A percentile compares a stretch with the other conserved stretches of the same genome.
Evolutionary conservation across 2,329 filamentous ascomycete genomes (phyloP).

Genomic region (Calonectria ilicicola): DNA sequence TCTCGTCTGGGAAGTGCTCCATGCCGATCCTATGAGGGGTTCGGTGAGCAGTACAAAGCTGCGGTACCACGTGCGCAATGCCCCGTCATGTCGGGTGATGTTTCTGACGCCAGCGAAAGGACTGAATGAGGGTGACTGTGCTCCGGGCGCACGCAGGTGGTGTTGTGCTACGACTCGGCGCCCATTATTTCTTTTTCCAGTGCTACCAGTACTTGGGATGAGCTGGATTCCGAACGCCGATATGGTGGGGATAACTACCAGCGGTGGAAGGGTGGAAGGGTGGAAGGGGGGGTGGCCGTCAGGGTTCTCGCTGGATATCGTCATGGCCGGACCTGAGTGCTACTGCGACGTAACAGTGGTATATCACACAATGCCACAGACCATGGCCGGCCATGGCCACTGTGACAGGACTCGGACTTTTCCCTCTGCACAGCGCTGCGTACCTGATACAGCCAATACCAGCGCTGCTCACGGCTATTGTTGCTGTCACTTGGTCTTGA

Average conservation of each 20-base stretch:
- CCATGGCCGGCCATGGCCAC: not conserved
- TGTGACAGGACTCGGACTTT: constrained; percentile 14
- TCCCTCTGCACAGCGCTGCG: not conserved
- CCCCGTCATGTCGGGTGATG: constrained; percentile 37
- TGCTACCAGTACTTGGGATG: not conserved
- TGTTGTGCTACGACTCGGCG: constrained; percentile 23
- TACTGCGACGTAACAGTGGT: constrained; percentile 4
- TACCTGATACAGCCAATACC: constrained; percentile 15
- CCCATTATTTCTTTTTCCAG: not conserved
- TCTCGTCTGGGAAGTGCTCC: constrained; percentile 22
- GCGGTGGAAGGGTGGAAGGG: too few species aligned
- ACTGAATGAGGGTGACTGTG: constrained; percentile 22
- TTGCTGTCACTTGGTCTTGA: not conserved
- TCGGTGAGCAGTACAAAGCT: constrained; percentile 23
- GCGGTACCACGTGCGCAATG: constrained; percentile 37
- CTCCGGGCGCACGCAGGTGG: constrained; percentile 14
- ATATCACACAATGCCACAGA: not conserved
- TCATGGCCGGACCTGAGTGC: constrained; percentile 7
- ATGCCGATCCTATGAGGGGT: constrained; percentile 36
- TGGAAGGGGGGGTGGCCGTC: constrained; percentile 9
- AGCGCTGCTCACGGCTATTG: not conserved
- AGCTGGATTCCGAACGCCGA: constrained; percentile 14
- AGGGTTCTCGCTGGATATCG: constrained; percentile 21
- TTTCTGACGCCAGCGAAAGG: constrained; percentile 27
- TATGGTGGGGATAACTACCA: constrained; percentile 16